phyloP scores from a whole-genome alignment of 2,329 filamentous ascomycete species.

The Trichoderma sp. region DNA sequence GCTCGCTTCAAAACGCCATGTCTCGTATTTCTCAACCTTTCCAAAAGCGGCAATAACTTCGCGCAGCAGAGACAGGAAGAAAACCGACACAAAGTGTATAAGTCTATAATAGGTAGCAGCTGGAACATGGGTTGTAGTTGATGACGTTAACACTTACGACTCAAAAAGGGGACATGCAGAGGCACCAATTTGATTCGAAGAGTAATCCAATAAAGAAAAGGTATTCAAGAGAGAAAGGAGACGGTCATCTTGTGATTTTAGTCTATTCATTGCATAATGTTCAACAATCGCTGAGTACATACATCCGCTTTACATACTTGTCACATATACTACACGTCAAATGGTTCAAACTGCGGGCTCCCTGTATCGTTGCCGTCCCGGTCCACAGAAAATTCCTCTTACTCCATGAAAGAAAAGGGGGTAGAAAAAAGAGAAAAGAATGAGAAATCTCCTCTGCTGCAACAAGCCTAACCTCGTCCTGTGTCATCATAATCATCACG shows the following conservation, averaged over 20 bases:
- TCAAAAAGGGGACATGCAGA: background rate
- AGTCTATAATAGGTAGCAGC: background rate
- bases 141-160: conserved; percentile 3
- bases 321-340: conserved; percentile 4
- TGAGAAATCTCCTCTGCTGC: background rate
- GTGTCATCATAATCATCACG: background rate
- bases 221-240: no score
- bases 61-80: background rate
- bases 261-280: conserved; percentile 10
- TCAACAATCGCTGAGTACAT: conserved; percentile 1
- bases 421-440: background rate
- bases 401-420: background rate
- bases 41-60: background rate
- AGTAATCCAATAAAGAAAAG: background rate
- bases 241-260: conserved; percentile 2
- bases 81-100: background rate
- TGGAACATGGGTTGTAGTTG: background rate
- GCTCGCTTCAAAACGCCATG: background rate
- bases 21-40: background rate
- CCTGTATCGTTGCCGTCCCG: background rate
- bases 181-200: no score
- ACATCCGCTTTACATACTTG: background rate
- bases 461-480: background rate
- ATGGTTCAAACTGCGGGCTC: background rate
- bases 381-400: no score